Base-by-base conservation (phyloP, 768 basidiomycete genomes). In the Naematelia encephala region DNA sequence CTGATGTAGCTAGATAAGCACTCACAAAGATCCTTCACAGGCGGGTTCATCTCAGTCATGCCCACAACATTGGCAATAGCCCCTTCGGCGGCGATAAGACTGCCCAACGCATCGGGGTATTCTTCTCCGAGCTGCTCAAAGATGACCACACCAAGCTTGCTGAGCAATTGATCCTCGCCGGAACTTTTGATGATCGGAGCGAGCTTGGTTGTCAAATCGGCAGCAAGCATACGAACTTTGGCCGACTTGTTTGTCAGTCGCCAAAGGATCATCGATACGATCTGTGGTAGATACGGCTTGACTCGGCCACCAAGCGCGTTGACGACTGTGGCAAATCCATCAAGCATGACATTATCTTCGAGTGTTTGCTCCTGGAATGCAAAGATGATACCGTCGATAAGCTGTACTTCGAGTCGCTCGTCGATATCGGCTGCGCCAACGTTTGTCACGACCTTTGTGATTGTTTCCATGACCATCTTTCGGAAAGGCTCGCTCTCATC, bases 381-480 rank as follows among this genome's bases (percentile, higher is more conserved):
- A 75, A 94, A 97, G 78, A 98, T 97, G 79, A 99, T 98, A 34
- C 96, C 94, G 70, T 99, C 96, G 25, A 98, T 90, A 12, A 99
- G 84, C 56, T 90, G 84, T 27, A 93, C 85, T 78, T 99, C 94
- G 44, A 99, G 82, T 54, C 93, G 83, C 78, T 98, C 94, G 72
- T 98, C 96, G 51, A 98, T 89, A 72, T 98, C 94, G 0, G 94
- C 90, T n/a, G 94, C 93, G 51, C 96, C 93, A 1, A 94, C 84
- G 4, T 87, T 89, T 14, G 87, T 86, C 51, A 99, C 82, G 48
- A 99, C 96, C 77, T 96, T 94, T 21, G 91, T 97, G 67, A 98
- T 96, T 0, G 96, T 98, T 80, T 99, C 96, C 96, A 99, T 99
- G 49, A 96, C 92, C 96, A 99, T 99, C 83, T 98, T 98, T 64